Evolutionary conservation across 2,329 filamentous ascomycete genomes (phyloP), one percentile per base, ranked within the genome.

Genomic region (Hypoxylon sp.): DNA sequence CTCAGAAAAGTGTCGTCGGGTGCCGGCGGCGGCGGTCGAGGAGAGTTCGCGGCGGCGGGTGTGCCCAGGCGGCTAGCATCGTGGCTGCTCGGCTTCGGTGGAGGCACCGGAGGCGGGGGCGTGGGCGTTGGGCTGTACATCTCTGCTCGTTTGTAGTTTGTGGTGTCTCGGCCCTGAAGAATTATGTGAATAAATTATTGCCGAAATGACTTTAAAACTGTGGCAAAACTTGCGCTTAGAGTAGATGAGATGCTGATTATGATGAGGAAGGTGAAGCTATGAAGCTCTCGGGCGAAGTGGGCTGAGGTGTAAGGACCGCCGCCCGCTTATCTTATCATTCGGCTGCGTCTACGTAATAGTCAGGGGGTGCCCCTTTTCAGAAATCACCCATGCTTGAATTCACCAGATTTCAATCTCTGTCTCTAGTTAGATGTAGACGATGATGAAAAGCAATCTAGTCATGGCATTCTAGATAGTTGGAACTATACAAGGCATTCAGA

Each of bases 71-170:
- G 88, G 79, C 89, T 92, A 57, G 87, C 82, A 72, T 93, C 91
- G 78, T 91, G 90, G 79, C 88, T 91, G 73, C 83, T 86, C 14
- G 91, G 89, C 77, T 94, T 94, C 0, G 92, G 92, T 1, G 92
- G 91, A 14, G 90, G 91, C 7, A 90, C 86, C 0, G 92, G 92
- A 27, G 91, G 91, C 11, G 85, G 84, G 48, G 86, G 83, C 4
- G 85, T 80, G 48, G 86, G 83, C 4, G 85, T 80, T 65, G 86
- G 85, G 67, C 84, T 80, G 51, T 75, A 76, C 73, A 75, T 77
- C 35, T 65, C 40, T 30, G 27, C 20, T 51, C 48, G 7, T 31
- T 13, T 20, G 40, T 57, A 30, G 33, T 35, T 37, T 56, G 20
- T 35, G 13, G 4, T 20, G 13, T 49, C 22, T 31, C 2, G 27